Base-by-base conservation (phyloP, 2,329 filamentous ascomycete genomes). In the Alternaria infectoria region DNA sequence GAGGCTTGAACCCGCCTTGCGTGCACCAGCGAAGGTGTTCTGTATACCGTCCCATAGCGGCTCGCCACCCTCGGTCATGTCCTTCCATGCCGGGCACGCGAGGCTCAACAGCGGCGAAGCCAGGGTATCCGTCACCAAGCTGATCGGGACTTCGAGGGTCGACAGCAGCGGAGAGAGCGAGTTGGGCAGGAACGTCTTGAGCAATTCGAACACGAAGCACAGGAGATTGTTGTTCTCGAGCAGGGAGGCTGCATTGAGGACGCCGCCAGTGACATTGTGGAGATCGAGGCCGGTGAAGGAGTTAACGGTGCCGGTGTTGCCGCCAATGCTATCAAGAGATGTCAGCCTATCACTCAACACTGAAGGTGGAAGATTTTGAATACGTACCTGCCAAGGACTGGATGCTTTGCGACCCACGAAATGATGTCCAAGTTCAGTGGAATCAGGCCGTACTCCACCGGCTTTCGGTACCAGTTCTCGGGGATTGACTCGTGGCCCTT, bases 401-500 rank as follows among this genome's bases (percentile, higher is more conserved):
- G 68, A 19, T 72, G 57, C 49, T 59, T 69, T 26, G 57, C 2
- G 15, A 65, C 43, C 68, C 69, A 71, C 10, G 40, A 28, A 6
- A 72, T 43, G 21, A 69, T 40, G 30, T 73, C 71, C 28, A 72
- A 19, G 46, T 73, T 73, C 15, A 73, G 60, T 19, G 57, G 75
- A 6, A 84, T 68, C 8, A 86, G 75, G n/a, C 81, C 81, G 60
- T 85, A 87, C 52, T 86, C 84, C 0, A 80, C 70, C 0, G 77
- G 73, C 6, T 70, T 77, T 44, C 81, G 80, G 73, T 84, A 87
- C 83, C 84, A 87, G 73, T 87, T 86, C 23, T 82, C 78, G 0
- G 86, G 85, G 45, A 87, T 85, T 4, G 81, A 79, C 67, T 87
- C 85, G 68, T 82, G 81, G n/a, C 86, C 85, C 23, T 79, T 69